Evolutionary conservation across 2,329 filamentous ascomycete genomes (phyloP), one percentile per base, ranked within the genome.

Genomic region (Fusarium sp.): DNA sequence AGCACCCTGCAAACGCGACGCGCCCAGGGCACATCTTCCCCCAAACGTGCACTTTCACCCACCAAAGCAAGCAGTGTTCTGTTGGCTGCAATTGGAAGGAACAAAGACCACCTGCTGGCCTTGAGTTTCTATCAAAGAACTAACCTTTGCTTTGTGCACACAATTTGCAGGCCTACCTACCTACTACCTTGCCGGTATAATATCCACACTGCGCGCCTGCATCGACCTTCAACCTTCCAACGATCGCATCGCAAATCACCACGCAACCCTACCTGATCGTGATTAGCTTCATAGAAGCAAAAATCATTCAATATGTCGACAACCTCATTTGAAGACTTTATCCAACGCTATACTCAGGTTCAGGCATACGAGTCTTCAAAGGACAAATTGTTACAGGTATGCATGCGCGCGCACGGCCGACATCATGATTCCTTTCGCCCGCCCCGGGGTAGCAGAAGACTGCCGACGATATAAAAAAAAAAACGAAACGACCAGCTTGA

Each of bases 331-430:
- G 76, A 82, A 77, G 81, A 83, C 48, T 86, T 88, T 70, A 75
- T 85, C 65, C 77, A 81, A 49, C 81, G 86, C 11, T 87, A 83
- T 71, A 81, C 83, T 47, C 72, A 77, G 40, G 77, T 87, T 47
- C 82, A 84, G 63, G 53, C 70, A 7, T 81, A 84, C 40, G 79
- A 81, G 51, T 80, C 84, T 40, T 77, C 74, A 16, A 82, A 77
- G 45, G 81, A 86, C 58, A 75, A 80, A 44, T 74, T 88, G 66
- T 82, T 87, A 59, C 83, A 84, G 80, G 86, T 85, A 54, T 57
- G 72, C 73, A 49, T 51, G n/a, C 72, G 49, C 52, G 51, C 52
- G n/a, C 72, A 51, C 51, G 27, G 38, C 4, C 32, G 29, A 29
- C 48, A 58, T 40, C 51, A 20, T 27, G 34, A 48, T 49, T 61